Evolutionary conservation across 805 yeast genomes (phyloP), one percentile per base, ranked within the genome.

Genomic region (Candida ponderosae): DNA sequence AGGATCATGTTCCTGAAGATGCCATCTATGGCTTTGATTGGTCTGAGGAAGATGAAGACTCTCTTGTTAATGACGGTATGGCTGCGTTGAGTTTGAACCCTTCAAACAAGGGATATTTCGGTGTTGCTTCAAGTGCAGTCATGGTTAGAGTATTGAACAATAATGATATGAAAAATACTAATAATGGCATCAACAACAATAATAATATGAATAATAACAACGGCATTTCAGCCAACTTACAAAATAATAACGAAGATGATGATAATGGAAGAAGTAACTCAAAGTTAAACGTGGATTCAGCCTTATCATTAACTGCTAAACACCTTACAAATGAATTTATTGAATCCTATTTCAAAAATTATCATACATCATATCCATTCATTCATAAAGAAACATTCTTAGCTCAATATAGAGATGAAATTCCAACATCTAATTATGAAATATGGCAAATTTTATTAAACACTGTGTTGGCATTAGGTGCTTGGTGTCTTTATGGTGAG

Each of bases 401-500:
- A 46, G 63, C 65, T n/a, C 64, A 63, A 45, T 75, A 63, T 46
- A 57, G 64, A 24, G 63, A 63, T 37, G 63, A 62, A 38, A 36
- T 65, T 5, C 62, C 68, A 20, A 57, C 70, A 1, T 64, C 68
- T 9, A 56, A 68, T 33, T 63, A 65, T 32, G 64, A 62, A 29
- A 62, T 66, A 18, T 76, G 79, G 77, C 71, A 70, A 43, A 62
- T 77, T 18, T 47, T 81, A 24, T 53, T 75, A 31, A 72, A 78
- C 47, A 67, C 79, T 0, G 75, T 79, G 0, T 53, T 79, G 20
- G 81, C 83, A 0, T 56, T 81, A n/a, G 88, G 87, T 14, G 71
- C 83, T 18, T 79, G 83, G 81, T 76, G 82, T 51, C 43, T 70
- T 10, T 67, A 72, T 45, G 80, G 79, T 13, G 81, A 76, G 43